Conservation (phyloP, 257 asterid species). For the Solanum megistacrolobum region DNA sequence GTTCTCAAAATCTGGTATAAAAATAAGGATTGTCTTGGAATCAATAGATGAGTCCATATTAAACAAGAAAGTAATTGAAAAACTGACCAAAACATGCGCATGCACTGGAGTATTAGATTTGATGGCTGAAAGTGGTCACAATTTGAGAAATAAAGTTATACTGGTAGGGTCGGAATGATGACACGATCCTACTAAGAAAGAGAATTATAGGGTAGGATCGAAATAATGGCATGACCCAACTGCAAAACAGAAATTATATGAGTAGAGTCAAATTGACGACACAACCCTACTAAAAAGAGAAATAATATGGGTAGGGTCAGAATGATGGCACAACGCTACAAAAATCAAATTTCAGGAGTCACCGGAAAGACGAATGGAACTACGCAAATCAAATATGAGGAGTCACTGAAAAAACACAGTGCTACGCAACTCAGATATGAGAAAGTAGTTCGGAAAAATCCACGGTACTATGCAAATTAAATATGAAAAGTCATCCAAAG, state of each 20-base stretch:
- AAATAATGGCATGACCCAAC: neutral
- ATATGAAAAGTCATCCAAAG: neutral
- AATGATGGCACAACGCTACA: no score
- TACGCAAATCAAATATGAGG: neutral
- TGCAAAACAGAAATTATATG: neutral
- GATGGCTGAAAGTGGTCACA: neutral
- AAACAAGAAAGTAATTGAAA: neutral
- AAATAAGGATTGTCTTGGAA: neutral
- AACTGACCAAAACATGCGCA: neutral
- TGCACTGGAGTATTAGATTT: neutral
- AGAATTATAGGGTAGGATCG: neutral
- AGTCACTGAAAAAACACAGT: neutral
- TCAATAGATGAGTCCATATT: neutral
- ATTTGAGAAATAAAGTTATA: no score
- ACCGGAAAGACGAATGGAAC: neutral
- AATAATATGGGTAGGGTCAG: neutral
- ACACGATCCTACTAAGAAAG: neutral
- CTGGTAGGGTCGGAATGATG: neutral
- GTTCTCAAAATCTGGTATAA: neutral
- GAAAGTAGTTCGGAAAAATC: neutral
- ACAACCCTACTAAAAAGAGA: neutral
- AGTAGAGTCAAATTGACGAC: neutral
- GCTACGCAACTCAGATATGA: neutral
- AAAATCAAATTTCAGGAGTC: neutral
- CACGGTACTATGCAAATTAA: neutral